Conservation (phyloP, 129 eudicot genomes). For the Lactuca sativa region DNA sequence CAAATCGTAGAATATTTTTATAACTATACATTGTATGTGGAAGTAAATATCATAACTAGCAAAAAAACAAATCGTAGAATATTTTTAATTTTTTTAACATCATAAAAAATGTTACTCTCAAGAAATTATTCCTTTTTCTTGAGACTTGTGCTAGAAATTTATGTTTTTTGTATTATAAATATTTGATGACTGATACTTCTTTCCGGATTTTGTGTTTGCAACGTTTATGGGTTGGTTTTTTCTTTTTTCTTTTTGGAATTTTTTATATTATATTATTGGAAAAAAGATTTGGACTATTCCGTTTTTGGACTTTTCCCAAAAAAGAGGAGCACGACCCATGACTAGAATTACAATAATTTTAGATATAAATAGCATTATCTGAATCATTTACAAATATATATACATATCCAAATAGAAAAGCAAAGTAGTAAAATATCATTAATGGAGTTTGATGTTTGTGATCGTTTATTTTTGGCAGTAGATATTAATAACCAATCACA, state of each 20-base stretch:
- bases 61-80: background rate
- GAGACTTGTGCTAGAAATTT: conserved; percentile 25
- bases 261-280: conserved; percentile 13
- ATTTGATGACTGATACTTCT: conserved; percentile 22
- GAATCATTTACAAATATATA: conserved; percentile 1
- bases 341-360: background rate
- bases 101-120: conserved; percentile 3
- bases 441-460: background rate
- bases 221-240: conserved; percentile 16
- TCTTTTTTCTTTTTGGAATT: conserved; percentile 18
- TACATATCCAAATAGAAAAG: background rate
- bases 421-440: background rate
- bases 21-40: background rate
- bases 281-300: conserved; percentile 16
- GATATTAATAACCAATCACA: background rate
- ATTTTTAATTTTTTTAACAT: background rate
- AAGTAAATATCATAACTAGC: background rate
- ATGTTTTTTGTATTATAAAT: conserved; percentile 7
- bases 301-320: conserved; percentile 17
- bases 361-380: background rate
- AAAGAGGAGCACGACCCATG: conserved; percentile 22
- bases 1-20: background rate
- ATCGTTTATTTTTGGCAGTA: background rate
- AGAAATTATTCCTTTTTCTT: conserved; percentile 32
- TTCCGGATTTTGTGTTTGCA: conserved; percentile 29